These are phyloP conservation scores for Garcia nutans DNA, from an alignment of 345 rosid genomes.

Conservation along the genomic window DNA sequence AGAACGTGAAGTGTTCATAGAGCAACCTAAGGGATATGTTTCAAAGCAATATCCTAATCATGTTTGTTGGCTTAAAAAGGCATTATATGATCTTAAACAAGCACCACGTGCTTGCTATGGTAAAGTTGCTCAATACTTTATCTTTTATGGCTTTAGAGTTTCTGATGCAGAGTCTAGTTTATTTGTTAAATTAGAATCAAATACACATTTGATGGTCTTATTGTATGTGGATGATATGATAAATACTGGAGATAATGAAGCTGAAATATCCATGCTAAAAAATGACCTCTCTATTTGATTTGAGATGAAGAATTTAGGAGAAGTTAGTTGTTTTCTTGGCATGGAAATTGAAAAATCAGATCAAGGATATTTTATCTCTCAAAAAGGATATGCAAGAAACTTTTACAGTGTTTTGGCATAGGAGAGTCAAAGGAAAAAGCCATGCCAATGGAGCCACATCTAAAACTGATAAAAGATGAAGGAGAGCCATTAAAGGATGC, in stretches of 20 bases:
- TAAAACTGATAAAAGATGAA: no score
- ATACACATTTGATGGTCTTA: background rate
- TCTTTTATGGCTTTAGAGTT: constrained; percentile 12
- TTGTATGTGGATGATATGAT: constrained; percentile 17
- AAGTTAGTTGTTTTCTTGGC: constrained; percentile 15
- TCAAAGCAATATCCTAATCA: no score
- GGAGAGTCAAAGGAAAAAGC: no score
- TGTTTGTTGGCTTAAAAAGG: no score
- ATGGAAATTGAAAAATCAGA: background rate
- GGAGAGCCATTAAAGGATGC: no score
- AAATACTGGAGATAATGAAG: background rate
- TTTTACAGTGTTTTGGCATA: no score
- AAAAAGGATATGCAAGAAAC: background rate
- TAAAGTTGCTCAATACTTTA: constrained; percentile 14
- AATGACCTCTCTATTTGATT: background rate
- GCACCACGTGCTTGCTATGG: constrained; percentile 15
- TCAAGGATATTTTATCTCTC: background rate
- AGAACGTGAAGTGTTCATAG: no score
- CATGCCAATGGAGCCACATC: no score
- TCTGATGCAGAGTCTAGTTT: constrained; percentile 1
- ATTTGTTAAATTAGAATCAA: background rate
- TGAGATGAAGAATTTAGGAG: constrained; percentile 15
- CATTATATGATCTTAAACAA: background rate
- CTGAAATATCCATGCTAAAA: background rate
- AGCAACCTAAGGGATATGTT: no score